Conservation (phyloP, 1,284 basidiomycete species). For the Heliocybe sulcata region DNA sequence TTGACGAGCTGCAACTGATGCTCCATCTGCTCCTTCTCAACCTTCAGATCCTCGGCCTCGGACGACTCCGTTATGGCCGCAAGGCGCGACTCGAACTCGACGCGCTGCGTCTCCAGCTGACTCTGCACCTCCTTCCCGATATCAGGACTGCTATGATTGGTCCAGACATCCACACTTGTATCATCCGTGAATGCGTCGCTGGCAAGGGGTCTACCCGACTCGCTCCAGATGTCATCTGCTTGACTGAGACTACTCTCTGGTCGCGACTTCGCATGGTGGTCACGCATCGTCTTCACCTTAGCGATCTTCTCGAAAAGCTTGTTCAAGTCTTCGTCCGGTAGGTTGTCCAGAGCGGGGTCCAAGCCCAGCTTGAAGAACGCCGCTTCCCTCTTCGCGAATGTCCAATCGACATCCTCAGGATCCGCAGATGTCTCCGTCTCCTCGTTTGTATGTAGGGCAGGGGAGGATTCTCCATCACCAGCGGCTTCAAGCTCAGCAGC, state of each 20-base stretch:
- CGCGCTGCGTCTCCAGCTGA: slow-evolving; percentile 45
- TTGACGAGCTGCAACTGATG: slow-evolving; percentile 79
- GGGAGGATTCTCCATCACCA: slow-evolving; percentile 24
- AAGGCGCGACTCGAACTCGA: slow-evolving; percentile 54
- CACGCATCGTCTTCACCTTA: slow-evolving; percentile 85
- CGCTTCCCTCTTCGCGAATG: slow-evolving; percentile 87
- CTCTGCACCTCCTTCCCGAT: slow-evolving; percentile 64
- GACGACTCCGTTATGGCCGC: slow-evolving; percentile 66
- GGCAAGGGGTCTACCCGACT: slow-evolving; percentile 63
- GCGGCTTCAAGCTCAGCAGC: slow-evolving; percentile 53
- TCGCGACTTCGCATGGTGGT: slow-evolving; percentile 61
- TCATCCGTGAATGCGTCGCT: slow-evolving; percentile 78
- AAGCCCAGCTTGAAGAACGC: slow-evolving; percentile 78
- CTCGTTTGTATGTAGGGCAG: slow-evolving; percentile 70
- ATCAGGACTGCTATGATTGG: slow-evolving; percentile 63
- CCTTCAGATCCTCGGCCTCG: slow-evolving; percentile 79
- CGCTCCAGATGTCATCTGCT: slow-evolving; percentile 83
- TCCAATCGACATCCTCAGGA: slow-evolving; percentile 84
- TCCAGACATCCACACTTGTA: slow-evolving; percentile 65
- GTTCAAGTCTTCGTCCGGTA: slow-evolving; percentile 91
- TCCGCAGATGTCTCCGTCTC: slow-evolving; percentile 60
- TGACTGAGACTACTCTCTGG: slow-evolving; percentile 83
- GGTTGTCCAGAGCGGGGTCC: slow-evolving; percentile 82
- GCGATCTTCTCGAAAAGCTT: slow-evolving; percentile 90
- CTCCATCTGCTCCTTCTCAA: slow-evolving; percentile 89